A percentile compares a stretch with the other conserved stretches of the same genome.
Conservation (phyloP, 352 stramenopile species). For the Phytophthora pistaciae region DNA sequence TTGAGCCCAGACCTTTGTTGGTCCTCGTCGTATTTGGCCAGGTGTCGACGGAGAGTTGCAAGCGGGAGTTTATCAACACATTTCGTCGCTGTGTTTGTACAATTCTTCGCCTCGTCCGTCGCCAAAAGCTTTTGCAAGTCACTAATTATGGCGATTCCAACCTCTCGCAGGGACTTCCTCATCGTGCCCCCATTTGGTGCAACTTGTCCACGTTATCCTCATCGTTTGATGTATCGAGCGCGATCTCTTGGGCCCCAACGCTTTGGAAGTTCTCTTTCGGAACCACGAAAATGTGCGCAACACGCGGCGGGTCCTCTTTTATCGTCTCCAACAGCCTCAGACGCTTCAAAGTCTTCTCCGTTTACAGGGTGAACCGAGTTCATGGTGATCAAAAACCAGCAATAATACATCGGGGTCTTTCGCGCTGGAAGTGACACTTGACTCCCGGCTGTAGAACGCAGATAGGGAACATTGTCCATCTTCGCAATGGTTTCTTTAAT, state of each 20-base stretch:
- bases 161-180: background rate
- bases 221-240: background rate
- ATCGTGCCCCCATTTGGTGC: background rate
- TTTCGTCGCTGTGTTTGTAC: background rate
- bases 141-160: background rate
- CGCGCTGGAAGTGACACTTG: too few species aligned
- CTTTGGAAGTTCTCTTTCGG: background rate
- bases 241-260: background rate
- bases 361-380: conserved; percentile 5
- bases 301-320: background rate
- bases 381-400: conserved; percentile 13
- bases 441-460: too few species aligned
- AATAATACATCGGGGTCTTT: background rate
- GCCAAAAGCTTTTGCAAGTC: background rate
- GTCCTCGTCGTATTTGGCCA: background rate
- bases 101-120: background rate
- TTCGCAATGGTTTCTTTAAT: background rate
- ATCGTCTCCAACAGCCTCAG: conserved; percentile 1
- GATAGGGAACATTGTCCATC: background rate
- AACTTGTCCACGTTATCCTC: background rate
- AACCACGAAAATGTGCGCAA: background rate
- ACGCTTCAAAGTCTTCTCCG: background rate
- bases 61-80: background rate
- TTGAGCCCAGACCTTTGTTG: background rate
- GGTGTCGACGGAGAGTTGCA: background rate